Evolutionary conservation across 2,329 filamentous ascomycete genomes (phyloP).

Genomic region (Hypoxylon sp.): DNA sequence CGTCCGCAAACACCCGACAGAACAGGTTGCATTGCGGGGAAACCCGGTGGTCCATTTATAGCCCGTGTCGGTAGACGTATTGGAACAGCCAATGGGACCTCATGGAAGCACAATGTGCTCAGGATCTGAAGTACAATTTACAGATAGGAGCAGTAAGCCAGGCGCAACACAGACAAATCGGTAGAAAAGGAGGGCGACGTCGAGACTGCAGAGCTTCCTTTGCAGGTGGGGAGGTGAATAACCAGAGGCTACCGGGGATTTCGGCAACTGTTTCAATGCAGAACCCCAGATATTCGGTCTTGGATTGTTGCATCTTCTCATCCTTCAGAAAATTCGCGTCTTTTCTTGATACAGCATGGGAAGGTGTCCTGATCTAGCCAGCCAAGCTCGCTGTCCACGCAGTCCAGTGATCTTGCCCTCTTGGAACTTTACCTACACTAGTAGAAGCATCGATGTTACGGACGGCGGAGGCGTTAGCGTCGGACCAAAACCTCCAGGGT

Average conservation of each 20-base stretch:
- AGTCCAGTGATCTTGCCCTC: constrained; percentile 11
- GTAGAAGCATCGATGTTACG: constrained; percentile 20
- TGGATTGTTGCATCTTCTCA: constrained; percentile 29
- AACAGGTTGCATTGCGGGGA: constrained; percentile 41
- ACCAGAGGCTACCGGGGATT: constrained; percentile 19
- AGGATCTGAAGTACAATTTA: constrained; percentile 30
- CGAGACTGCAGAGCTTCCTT: constrained; percentile 12
- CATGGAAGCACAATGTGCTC: constrained; percentile 37
- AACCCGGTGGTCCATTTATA: constrained; percentile 28
- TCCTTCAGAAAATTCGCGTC: constrained; percentile 11
- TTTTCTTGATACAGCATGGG: constrained; percentile 10
- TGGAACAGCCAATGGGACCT: constrained; percentile 31
- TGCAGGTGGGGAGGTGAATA: constrained; percentile 16
- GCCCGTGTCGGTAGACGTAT: constrained; percentile 21
- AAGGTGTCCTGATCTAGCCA: constrained; percentile 4
- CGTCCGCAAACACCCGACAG: constrained; percentile 35
- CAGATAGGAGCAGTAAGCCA: constrained; percentile 27
- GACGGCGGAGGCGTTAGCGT: constrained; percentile 33
- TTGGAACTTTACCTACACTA: constrained; percentile 17
- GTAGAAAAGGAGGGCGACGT: constrained; percentile 7
- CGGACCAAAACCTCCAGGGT: constrained; percentile 46
- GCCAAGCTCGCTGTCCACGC: constrained; percentile 15
- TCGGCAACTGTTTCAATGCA: constrained; percentile 26
- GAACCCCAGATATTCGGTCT: constrained; percentile 15
- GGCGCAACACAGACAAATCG: constrained; percentile 13